Conservation (phyloP, 805 yeast species). For the Lachancea quebecensis region DNA sequence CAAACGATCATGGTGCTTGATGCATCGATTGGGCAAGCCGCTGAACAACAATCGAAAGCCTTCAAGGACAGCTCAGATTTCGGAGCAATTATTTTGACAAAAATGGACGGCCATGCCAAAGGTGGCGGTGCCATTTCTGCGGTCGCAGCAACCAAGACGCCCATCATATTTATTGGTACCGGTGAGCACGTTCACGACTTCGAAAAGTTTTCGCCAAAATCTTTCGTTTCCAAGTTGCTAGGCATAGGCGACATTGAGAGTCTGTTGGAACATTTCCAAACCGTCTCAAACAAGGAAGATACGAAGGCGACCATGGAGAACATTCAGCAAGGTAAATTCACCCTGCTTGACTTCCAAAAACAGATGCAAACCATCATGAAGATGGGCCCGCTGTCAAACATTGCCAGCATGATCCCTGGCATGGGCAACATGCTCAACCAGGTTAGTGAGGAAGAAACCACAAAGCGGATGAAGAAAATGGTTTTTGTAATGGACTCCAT, state of each 20-base stretch:
- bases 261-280: constrained; percentile 84
- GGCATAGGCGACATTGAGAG: constrained; percentile 97
- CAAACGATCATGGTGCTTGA: constrained; percentile 97
- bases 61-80: constrained; percentile 89
- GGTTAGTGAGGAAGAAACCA: constrained; percentile 87
- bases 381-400: constrained; percentile 93
- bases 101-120: constrained; percentile 97
- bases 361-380: constrained; percentile 93
- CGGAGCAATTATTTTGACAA: constrained; percentile 91
- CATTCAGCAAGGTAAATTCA: constrained; percentile 90
- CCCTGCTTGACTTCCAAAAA: constrained; percentile 83
- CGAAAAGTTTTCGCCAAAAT: constrained; percentile 83
- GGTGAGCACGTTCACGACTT: constrained; percentile 95
- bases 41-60: constrained; percentile 89
- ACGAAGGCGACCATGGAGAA: constrained; percentile 88
- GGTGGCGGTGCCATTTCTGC: constrained; percentile 99
- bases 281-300: constrained; percentile 64
- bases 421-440: constrained; percentile 82
- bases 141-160: constrained; percentile 93
- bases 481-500: constrained; percentile 90
- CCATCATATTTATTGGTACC: constrained; percentile 93
- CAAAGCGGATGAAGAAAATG: constrained; percentile 78
- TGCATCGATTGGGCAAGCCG: constrained; percentile 97
- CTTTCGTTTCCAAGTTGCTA: constrained; percentile 81
- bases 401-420: constrained; percentile 92